A percentile compares a stretch with the other conserved stretches of the same genome.
phyloP scores from a whole-genome alignment of 352 stramenopile genomes.

The Phytophthora pinifolia region DNA sequence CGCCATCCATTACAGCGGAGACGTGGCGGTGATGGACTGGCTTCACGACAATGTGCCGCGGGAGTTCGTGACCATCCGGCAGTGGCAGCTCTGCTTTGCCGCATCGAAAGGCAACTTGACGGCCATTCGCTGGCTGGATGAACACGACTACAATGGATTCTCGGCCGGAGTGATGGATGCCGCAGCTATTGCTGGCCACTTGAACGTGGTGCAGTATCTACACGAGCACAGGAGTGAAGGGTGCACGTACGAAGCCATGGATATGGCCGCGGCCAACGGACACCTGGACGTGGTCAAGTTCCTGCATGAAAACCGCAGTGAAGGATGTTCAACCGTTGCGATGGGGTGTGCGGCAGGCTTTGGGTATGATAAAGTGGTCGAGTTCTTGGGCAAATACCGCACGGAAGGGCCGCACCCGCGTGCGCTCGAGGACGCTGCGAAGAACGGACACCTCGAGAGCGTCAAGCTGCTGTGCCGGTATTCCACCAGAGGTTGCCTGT shows the following conservation, averaged over 20 bases:
- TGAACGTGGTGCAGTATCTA: slow-evolving; percentile 34
- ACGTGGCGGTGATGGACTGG: slow-evolving; percentile 30
- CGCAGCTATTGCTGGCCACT: slow-evolving; percentile 24
- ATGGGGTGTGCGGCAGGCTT: slow-evolving; percentile 33
- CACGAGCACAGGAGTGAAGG: slow-evolving; percentile 24
- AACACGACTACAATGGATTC: slow-evolving; percentile 24
- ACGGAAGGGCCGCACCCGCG: slow-evolving; percentile 33
- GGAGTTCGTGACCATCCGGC: slow-evolving; percentile 24
- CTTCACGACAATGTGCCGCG: slow-evolving; percentile 19
- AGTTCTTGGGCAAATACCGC: slow-evolving; percentile 32
- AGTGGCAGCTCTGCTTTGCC: slow-evolving; percentile 34
- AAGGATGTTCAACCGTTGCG: slow-evolving; percentile 34
- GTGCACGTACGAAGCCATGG: slow-evolving; percentile 36
- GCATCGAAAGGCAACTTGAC: slow-evolving; percentile 29
- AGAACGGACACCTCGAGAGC: slow-evolving; percentile 33
- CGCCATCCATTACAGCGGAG: slow-evolving; percentile 26
- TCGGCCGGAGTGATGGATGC: slow-evolving; percentile 30
- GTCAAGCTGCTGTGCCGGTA: slow-evolving; percentile 28
- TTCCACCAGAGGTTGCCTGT: slow-evolving; percentile 30
- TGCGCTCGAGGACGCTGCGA: slow-evolving; percentile 35
- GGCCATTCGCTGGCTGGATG: slow-evolving; percentile 29
- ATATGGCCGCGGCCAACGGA: slow-evolving; percentile 35
- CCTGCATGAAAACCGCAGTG: slow-evolving; percentile 30
- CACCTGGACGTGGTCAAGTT: slow-evolving; percentile 32
- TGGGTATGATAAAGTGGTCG: slow-evolving; percentile 28